Conservation (phyloP, 176 grass and related monocot species). For the Ensete glaucum region DNA sequence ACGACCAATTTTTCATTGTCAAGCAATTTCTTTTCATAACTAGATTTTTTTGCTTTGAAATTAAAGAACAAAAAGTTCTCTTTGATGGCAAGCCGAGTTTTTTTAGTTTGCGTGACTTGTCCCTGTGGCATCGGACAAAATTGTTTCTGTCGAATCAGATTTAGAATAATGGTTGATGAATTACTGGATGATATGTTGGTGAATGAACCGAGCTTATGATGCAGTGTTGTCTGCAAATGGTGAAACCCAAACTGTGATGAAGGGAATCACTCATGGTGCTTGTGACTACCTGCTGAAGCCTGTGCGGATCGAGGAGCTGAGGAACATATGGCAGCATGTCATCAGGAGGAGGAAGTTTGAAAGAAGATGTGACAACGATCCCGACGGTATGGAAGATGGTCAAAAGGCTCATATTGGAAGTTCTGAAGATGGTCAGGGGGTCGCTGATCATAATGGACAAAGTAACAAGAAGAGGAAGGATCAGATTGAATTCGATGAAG, state of each 20-base stretch:
- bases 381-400: slow-evolving; percentile 20
- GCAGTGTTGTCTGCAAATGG: slow-evolving; percentile 56
- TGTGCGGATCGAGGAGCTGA: slow-evolving; percentile 30
- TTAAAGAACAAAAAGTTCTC: neutral
- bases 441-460: slow-evolving; percentile 4
- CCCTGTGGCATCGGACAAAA: neutral
- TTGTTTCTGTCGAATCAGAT: neutral
- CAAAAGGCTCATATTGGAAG: slow-evolving; percentile 21
- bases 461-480: slow-evolving; percentile 29
- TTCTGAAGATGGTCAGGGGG: slow-evolving; percentile 15
- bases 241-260: slow-evolving; percentile 31
- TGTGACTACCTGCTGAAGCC: slow-evolving; percentile 60
- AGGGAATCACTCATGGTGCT: slow-evolving; percentile 43
- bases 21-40: neutral
- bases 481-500: neutral
- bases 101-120: neutral
- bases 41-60: no score
- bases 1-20: neutral
- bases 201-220: neutral
- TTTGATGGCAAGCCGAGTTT: neutral
- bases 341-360: slow-evolving; percentile 14
- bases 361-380: neutral
- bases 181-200: neutral
- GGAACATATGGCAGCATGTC: slow-evolving; percentile 54
- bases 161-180: neutral